Conservation (phyloP, 2,329 filamentous ascomycete species). For the Dactylonectria macrodidyma region DNA sequence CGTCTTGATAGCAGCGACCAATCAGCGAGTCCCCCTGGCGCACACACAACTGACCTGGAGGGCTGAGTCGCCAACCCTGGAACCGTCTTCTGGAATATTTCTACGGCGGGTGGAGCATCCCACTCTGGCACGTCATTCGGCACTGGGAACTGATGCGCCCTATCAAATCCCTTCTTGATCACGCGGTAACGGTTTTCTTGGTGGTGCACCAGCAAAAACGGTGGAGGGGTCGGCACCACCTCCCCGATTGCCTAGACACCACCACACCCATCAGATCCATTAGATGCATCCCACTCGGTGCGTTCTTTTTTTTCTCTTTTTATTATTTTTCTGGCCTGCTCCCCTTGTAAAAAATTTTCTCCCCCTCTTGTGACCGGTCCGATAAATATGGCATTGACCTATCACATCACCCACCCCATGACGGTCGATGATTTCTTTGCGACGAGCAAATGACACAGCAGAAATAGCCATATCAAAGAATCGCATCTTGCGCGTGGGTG, state of each 20-base stretch:
- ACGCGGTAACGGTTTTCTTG: slow-evolving; percentile 26
- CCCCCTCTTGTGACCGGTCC: slow-evolving; percentile 2
- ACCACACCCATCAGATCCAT: neutral
- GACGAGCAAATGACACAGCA: neutral
- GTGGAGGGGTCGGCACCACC: neutral
- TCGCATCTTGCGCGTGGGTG: neutral
- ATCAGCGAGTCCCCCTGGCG: slow-evolving; percentile 11
- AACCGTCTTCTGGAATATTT: slow-evolving; percentile 45
- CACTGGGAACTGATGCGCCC: slow-evolving; percentile 18
- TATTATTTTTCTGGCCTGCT: too few relatives aligned
- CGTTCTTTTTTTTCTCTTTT: neutral
- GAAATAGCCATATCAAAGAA: neutral
- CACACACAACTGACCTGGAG: slow-evolving; percentile 12
- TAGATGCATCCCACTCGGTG: slow-evolving; percentile 6
- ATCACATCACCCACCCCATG: neutral
- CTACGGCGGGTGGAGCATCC: slow-evolving; percentile 39
- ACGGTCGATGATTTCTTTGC: neutral
- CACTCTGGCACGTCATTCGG: slow-evolving; percentile 25
- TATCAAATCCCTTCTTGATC: slow-evolving; percentile 31
- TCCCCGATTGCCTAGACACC: neutral
- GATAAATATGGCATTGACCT: neutral
- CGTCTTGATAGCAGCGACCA: slow-evolving; percentile 3
- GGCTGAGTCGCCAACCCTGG: slow-evolving; percentile 15
- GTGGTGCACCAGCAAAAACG: slow-evolving; percentile 10
- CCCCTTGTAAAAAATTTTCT: neutral